Evolutionary conservation across 2,329 filamentous ascomycete genomes (phyloP).

Genomic region (Fusarium lyarnte): DNA sequence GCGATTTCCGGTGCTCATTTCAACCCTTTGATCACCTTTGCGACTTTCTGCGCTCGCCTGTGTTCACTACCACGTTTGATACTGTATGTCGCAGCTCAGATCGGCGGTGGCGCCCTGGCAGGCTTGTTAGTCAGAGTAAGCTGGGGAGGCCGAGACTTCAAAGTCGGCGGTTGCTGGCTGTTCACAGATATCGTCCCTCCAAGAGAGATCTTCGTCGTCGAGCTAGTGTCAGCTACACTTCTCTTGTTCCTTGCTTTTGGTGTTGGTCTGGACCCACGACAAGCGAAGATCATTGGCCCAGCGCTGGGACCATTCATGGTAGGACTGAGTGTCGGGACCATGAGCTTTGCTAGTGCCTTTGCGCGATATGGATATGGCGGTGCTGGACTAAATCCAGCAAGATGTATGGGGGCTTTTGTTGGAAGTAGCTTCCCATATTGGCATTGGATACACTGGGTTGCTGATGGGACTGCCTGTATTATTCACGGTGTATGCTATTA

Average conservation of each 20-base stretch:
- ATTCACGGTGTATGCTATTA: slow-evolving; percentile 30
- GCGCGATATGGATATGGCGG: slow-evolving; percentile 41
- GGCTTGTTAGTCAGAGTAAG: slow-evolving; percentile 38
- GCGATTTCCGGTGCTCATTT: slow-evolving; percentile 63
- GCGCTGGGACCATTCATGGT: slow-evolving; percentile 60
- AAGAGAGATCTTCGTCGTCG: slow-evolving; percentile 55
- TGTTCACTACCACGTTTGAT: slow-evolving; percentile 60
- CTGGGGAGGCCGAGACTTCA: slow-evolving; percentile 44
- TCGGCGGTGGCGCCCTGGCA: slow-evolving; percentile 52
- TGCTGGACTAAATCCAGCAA: slow-evolving; percentile 32
- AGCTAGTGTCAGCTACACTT: slow-evolving; percentile 58
- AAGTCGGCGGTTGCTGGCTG: slow-evolving; percentile 46
- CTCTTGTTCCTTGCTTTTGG: slow-evolving; percentile 63
- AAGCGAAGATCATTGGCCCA: slow-evolving; percentile 59
- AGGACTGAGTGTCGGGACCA: slow-evolving; percentile 51
- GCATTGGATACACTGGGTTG: slow-evolving; percentile 44
- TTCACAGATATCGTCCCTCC: slow-evolving; percentile 38
- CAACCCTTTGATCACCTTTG: slow-evolving; percentile 64
- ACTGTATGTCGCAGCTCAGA: slow-evolving; percentile 61
- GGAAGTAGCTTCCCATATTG: slow-evolving; percentile 34
- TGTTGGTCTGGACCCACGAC: slow-evolving; percentile 62
- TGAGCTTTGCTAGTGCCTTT: slow-evolving; percentile 49
- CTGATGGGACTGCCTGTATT: slow-evolving; percentile 15
- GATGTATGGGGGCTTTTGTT: slow-evolving; percentile 37
- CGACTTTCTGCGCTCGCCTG: slow-evolving; percentile 61